Base-by-base conservation (phyloP, 139 green algal species). In the Chlorella sp. region DNA sequence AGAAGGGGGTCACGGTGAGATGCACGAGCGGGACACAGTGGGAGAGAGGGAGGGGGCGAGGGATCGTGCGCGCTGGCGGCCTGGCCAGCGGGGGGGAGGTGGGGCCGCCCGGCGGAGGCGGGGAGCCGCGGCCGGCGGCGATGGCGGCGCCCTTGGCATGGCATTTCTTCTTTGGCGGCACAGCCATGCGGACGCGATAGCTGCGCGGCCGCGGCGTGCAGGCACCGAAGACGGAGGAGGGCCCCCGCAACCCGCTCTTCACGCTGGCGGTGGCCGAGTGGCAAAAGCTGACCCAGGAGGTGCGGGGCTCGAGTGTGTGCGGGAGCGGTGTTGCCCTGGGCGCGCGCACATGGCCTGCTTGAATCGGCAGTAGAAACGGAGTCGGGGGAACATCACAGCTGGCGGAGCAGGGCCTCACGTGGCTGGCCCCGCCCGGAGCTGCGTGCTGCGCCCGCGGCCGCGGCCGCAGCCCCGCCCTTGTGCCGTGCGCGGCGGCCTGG, bases 211-310 rank as follows among this genome's bases (percentile, higher is more conserved):
- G 2, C 59, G 6, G 42, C 11, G 59, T 45, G 59, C 25, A 17
- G 15, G 59, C 59, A 17, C 35, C 25, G 35, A 31, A 21, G 8
- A 23, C 19, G 17, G 29, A 23, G 8, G 17, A 9, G 8, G 25
- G 8, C 27, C n/a, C 8, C n/a, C n/a, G 42, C n/a, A 27, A 3
- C 5, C 8, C n/a, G 12, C 15, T 11, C 9, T 53, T 40, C 53
- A 76, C 43, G 33, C 66, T 76, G 53, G 71, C 71, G 23, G 72
- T 46, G 45, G 51, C 51, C 27, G 72, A 78, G 46, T 78, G 72
- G 72, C 15, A n/a, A 33, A 63, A 71, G 72, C 62, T 78, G 59
- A 36, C 9, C 31, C 48, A 64, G 11, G 72, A 63, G n/a, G n/a
- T n/a, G n/a, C n/a, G n/a, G n/a, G n/a, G n/a, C n/a, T n/a, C n/a